These are phyloP conservation scores for Erigeron philadelphicus DNA, from an alignment of 140 eudicot genomes.

Conservation along the genomic window DNA sequence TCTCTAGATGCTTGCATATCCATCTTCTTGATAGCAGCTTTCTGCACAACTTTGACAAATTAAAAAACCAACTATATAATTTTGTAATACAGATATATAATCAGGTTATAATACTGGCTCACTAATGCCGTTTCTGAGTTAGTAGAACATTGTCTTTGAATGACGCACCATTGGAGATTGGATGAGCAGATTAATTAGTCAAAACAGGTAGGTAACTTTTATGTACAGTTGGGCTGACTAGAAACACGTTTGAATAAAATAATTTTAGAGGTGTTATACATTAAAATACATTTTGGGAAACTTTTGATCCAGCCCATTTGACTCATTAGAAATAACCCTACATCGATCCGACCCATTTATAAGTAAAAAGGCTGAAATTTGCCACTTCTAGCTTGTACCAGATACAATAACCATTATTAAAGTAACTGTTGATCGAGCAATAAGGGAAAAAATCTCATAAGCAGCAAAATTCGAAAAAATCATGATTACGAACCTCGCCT, in stretches of 20 bases:
- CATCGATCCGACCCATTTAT: too few relatives aligned
- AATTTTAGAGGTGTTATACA: too few relatives aligned
- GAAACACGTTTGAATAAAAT: neutral
- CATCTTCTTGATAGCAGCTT: constrained; percentile 95
- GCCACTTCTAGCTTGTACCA: neutral
- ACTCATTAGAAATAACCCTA: too few relatives aligned
- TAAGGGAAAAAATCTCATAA: neutral
- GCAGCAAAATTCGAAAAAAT: constrained; percentile 14
- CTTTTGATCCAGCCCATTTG: too few relatives aligned
- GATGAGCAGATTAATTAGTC: neutral
- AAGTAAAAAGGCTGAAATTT: too few relatives aligned
- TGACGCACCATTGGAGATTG: neutral
- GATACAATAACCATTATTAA: neutral
- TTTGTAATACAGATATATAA: constrained; percentile 2
- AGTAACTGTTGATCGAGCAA: neutral
- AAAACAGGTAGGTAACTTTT: neutral
- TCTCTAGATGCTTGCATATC: constrained; percentile 86
- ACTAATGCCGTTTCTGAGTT: neutral
- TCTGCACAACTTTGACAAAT: constrained; percentile 40
- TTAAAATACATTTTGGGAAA: too few relatives aligned
- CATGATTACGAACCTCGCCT: constrained; percentile 76
- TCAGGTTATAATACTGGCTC: neutral
- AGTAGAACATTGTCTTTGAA: neutral
- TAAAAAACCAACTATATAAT: constrained; percentile 1
- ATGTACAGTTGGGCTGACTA: neutral